Percentiles rank a stretch among this genome's conserved stretches.
Conservation (phyloP, 2,329 filamentous ascomycete species). For the Calycina marina region DNA sequence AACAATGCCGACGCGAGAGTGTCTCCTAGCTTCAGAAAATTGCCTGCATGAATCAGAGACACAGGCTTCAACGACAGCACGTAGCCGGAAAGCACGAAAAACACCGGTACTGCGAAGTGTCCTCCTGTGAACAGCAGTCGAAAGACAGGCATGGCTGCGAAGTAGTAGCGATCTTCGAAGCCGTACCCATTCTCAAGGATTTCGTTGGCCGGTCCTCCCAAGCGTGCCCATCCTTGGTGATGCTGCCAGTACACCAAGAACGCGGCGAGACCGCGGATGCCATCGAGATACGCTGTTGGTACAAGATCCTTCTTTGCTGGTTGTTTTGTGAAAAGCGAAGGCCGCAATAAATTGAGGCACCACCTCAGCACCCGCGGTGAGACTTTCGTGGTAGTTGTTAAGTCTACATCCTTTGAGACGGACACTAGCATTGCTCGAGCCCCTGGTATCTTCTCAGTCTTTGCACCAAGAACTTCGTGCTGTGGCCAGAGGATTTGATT, state of each 20-base stretch:
- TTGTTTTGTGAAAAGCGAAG: constrained; percentile 2
- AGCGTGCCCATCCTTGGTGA: constrained; percentile 6
- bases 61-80: constrained; percentile 31
- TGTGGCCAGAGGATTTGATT: no score
- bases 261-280: constrained; percentile 32
- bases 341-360: constrained; percentile 3
- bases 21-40: constrained; percentile 24
- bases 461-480: no score
- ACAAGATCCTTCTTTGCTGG: no score
- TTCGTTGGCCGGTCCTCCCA: not conserved
- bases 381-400: no score
- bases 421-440: no score
- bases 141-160: constrained; percentile 37
- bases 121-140: constrained; percentile 45
- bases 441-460: no score
- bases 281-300: constrained; percentile 28
- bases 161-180: constrained; percentile 14
- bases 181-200: constrained; percentile 6
- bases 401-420: no score
- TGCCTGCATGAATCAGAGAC: constrained; percentile 24
- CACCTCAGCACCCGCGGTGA: no score
- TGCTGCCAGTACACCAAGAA: constrained; percentile 29
- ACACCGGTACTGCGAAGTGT: constrained; percentile 40
- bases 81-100: constrained; percentile 35
- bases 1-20: constrained; percentile 32